Evolutionary conservation across 257 asterid species (phyloP), one percentile per base, ranked within the genome.

Genomic region (Solanum corneliomulleri): DNA sequence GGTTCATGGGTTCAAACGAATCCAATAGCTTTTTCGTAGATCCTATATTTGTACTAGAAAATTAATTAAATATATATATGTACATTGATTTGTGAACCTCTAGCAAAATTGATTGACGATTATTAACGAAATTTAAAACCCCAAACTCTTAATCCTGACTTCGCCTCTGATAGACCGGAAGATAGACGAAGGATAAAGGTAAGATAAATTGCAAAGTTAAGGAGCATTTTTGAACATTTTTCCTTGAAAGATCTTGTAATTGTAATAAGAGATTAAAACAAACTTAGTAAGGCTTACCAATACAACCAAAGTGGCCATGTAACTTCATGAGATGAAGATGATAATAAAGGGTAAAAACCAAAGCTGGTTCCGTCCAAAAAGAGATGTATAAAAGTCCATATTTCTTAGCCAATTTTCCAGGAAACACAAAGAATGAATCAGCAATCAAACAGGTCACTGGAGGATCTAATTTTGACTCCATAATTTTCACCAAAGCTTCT

Each of bases 291-390:
- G 18, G 86, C 87, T 31, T 83, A 91, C 95, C 93, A 80, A 83
- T 85, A 60, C 91, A 90, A 60, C 89, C 93, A 83, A 91, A 92
- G 88, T 92, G 95, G 56, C 95, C 92, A 83, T 90, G 83, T 15
- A 89, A 25, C 89, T 91, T 87, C 88, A 92, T 86, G 39, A 92
- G 92, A 89, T 92, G 91, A 41, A 93, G 86, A 86, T 93, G 93
- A 89, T 91, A 92, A 86, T 91, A 92, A 33, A 89, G 85, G 1
- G 93, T 85, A 86, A 91, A 92, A 77, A 88, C 87, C 86, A 93
- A 37, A 44, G 95, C 93, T 42, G 94, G 86, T 37, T 93, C 94
- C 18, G 93, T 90, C 95, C 94, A 92, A 86, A 91, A 88, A 58
- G 92, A 91, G 12, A 90, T 66, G 83, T 90, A 89, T 1, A 87